These are phyloP conservation scores for Gossypioides kirkii DNA, from an alignment of 345 rosid species.

Conservation along the genomic window DNA sequence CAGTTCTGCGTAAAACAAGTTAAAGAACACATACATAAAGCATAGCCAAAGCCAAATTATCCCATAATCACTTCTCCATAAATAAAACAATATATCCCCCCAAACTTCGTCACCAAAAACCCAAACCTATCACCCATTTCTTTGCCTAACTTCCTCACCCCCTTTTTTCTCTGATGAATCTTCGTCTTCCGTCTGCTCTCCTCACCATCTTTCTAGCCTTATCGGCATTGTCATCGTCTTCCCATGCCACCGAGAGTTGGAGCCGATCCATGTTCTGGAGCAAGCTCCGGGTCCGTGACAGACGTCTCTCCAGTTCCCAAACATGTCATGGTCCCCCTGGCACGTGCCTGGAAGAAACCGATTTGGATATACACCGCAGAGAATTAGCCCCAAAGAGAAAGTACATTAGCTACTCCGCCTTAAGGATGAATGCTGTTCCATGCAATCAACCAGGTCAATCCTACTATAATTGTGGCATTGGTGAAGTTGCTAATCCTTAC, in stretches of 20 bases:
- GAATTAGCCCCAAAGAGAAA: neutral
- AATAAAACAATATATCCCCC: no score
- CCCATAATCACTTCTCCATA: neutral
- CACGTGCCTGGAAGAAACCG: neutral
- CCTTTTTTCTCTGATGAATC: conserved; percentile 1
- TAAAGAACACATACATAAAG: neutral
- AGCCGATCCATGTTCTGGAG: neutral
- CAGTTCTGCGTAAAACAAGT: conserved; percentile 5
- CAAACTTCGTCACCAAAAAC: neutral
- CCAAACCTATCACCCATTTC: neutral
- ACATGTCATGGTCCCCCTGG: no score
- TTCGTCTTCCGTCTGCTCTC: neutral
- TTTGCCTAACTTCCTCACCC: neutral
- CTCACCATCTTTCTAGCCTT: neutral
- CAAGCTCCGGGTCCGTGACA: neutral
- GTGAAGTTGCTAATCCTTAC: conserved; percentile 43
- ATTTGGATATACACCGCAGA: conserved; percentile 13
- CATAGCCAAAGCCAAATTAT: neutral
- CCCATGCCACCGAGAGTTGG: neutral
- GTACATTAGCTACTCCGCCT: conserved; percentile 40
- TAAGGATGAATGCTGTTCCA: conserved; percentile 33
- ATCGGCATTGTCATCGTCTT: neutral
- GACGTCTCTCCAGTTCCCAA: neutral
- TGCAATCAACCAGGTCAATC: conserved; percentile 42
- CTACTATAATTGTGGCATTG: conserved; percentile 41